A percentile compares a stretch with the other conserved stretches of the same genome.
Conservation (phyloP, 1,284 basidiomycete genomes). For the Wolfiporia cocos region DNA sequence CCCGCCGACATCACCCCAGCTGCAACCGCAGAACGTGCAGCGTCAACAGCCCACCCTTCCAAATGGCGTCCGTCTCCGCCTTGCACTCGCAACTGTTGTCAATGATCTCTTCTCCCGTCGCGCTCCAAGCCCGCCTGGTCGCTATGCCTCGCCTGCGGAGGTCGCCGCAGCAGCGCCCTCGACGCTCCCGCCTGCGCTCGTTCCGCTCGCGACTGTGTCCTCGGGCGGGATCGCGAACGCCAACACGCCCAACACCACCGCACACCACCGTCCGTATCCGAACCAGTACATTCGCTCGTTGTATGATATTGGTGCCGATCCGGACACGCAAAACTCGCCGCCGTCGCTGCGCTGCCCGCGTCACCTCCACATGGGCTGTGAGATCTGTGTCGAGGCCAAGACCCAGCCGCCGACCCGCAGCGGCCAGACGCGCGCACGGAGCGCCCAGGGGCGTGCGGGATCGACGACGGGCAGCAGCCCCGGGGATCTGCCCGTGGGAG, state of each 20-base stretch:
- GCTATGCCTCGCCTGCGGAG: constrained; percentile 4
- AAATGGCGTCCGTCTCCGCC: constrained; percentile 72
- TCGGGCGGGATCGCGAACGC: constrained; percentile 11
- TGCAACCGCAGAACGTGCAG: constrained; percentile 23
- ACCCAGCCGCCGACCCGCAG: constrained; percentile 12
- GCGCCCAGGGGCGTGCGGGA: constrained; percentile 13
- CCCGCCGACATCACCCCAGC: constrained; percentile 41
- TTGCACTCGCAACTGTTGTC: constrained; percentile 64
- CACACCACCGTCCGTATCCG: constrained; percentile 20
- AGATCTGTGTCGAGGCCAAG: constrained; percentile 64
- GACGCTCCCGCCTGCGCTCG: constrained; percentile 33
- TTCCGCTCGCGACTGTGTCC: constrained; percentile 33
- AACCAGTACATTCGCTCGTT: constrained; percentile 40
- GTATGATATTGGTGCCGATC: constrained; percentile 58
- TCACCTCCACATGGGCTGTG: constrained; percentile 64
- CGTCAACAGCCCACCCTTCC: constrained; percentile 58
- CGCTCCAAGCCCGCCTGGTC: constrained; percentile 36
- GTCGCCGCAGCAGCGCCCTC: constrained; percentile 10
- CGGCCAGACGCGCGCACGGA: constrained; percentile 15
- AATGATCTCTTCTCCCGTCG: constrained; percentile 76
- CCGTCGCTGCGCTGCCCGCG: constrained; percentile 62
- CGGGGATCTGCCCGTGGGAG: constrained; percentile 10
- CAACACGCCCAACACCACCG: constrained; percentile 13
- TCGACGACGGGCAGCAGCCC: constrained; percentile 21
- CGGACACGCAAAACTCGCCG: constrained; percentile 54